Evolutionary conservation across 371 early-diverging fungal species (phyloP).

Genomic region (Blastocladiella emersonii): DNA sequence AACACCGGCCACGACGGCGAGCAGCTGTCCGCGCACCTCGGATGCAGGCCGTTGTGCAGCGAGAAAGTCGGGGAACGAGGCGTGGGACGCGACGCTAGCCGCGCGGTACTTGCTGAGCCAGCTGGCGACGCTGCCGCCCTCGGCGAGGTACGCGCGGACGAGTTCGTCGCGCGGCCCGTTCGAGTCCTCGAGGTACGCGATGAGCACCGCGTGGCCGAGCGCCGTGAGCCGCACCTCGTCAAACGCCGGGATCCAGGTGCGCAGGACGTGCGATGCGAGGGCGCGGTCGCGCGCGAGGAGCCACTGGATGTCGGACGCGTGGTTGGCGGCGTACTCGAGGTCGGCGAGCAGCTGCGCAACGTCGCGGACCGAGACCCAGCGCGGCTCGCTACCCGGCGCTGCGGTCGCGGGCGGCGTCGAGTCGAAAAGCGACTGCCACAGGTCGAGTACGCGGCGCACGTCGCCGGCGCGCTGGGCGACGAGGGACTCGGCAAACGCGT

Average conservation of each 20-base stretch:
- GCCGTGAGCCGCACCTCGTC: not conserved
- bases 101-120: too few relatives aligned
- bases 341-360: not conserved
- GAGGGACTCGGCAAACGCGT: not conserved
- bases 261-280: not conserved
- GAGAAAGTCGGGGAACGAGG: too few relatives aligned
- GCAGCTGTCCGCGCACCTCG: too few relatives aligned
- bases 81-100: too few relatives aligned
- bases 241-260: not conserved
- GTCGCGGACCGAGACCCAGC: not conserved
- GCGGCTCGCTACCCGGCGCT: too few relatives aligned
- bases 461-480: not conserved
- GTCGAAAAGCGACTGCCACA: not conserved
- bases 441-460: not conserved
- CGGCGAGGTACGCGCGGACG: too few relatives aligned
- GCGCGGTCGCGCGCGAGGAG: not conserved
- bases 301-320: not conserved
- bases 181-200: not conserved
- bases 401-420: not conserved
- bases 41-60: too few relatives aligned
- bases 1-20: too few relatives aligned
- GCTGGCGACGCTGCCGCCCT: too few relatives aligned
- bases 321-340: not conserved
- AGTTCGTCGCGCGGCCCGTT: too few relatives aligned
- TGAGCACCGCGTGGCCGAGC: not conserved